Evolutionary conservation across 164 flowering plant genomes (phyloP).

Genomic region (Liriodendron chinense): DNA sequence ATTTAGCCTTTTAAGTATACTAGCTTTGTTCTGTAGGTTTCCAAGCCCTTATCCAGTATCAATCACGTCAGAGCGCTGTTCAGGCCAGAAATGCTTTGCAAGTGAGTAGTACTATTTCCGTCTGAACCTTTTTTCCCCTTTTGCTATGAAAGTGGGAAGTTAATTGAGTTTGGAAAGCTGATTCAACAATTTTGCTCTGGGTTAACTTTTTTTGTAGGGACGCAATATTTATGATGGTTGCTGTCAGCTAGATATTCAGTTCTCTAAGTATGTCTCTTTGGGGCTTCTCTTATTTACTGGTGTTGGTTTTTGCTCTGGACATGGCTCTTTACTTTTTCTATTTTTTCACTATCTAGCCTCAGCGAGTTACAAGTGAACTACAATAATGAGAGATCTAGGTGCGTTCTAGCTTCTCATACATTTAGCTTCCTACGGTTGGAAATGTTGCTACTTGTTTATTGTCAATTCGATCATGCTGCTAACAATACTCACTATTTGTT

Average conservation of each 20-base stretch:
- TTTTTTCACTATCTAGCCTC: conserved; percentile 50
- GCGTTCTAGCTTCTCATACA: conserved; percentile 8
- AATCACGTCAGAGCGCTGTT: conserved; percentile 73
- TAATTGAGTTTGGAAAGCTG: not conserved
- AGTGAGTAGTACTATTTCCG: conserved; percentile 28
- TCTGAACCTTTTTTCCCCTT: no score
- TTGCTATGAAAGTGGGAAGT: not conserved
- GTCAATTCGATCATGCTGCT: not conserved
- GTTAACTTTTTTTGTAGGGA: conserved; percentile 44
- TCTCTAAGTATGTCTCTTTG: conserved; percentile 66
- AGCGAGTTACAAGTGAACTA: conserved; percentile 93
- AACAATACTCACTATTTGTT: not conserved
- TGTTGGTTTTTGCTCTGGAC: not conserved
- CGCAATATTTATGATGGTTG: conserved; percentile 99
- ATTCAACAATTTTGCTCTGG: not conserved
- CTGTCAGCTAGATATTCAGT: conserved; percentile 97
- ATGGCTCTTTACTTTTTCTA: not conserved
- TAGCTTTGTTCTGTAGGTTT: conserved; percentile 53
- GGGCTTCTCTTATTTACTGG: not conserved
- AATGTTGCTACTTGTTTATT: not conserved
- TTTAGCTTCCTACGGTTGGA: not conserved
- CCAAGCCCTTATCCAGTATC: conserved; percentile 94
- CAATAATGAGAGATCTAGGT: conserved; percentile 98
- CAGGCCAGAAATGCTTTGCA: conserved; percentile 80
- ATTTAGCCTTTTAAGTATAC: not conserved